Evolutionary conservation across 345 rosid species (phyloP), one percentile per base, ranked within the genome.

Genomic region (Eucalyptus decipiens): DNA sequence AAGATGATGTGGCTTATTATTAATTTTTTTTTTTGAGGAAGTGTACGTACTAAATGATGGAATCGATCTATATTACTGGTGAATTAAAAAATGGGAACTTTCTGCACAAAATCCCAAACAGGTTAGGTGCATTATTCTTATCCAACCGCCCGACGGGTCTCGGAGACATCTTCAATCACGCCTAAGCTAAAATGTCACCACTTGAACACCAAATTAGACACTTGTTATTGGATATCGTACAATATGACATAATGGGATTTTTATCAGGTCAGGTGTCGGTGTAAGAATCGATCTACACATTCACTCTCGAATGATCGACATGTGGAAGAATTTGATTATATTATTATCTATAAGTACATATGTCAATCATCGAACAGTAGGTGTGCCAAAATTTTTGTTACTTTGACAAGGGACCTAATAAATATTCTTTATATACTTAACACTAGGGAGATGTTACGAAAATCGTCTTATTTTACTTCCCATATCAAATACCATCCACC

Each of bases 341-440:
- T 24, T 9, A 56, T 24, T 9, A 56, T 56, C 1, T 24, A 6
- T 56, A 56, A 9, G 62, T 56, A 56, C 1, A 56, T 56, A 56
- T 24, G 62, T 56, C 62, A 24, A 56, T 56, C 12, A 56, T 56
- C 0, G 0, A 24, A 10, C 0, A 13, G 0, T 1, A 24, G 13
- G 1, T 23, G 3, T 0, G 3, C 23, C 1, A 23, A 21, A 56
- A 4, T 0, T 56, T 56, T 23, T 56, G 11, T 56, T 56, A 24
- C 28, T 23, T 24, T 24, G 28, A 56, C 28, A 10, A 24, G 6
- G 62, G 13, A 56, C 6, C 28, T 56, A 56, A 9, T 26, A 28
- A 60, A 52, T 19, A 52, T 19, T 52, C 16, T 26, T 11, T 60
- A 60, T 60, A 30, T 12, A 28, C 4, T 60, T 60, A 6, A 60